These are phyloP conservation scores for Penicillium soppii DNA, from an alignment of 495 filamentous ascomycete genomes.

Conservation along the genomic window DNA sequence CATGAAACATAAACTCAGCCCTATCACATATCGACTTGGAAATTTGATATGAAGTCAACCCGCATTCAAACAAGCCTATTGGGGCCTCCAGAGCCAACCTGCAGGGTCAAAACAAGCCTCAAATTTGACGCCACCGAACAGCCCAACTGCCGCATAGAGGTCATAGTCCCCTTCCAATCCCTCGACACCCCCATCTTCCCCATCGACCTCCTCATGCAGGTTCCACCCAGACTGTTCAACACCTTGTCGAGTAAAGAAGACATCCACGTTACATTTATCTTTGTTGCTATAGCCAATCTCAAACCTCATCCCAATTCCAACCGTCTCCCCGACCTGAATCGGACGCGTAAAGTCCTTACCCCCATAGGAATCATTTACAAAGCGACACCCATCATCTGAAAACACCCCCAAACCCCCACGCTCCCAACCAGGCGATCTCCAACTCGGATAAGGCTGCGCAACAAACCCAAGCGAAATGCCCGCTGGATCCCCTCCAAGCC, in stretches of 20 bases:
- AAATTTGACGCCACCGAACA: slow-evolving; percentile 70
- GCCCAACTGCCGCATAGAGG: slow-evolving; percentile 75
- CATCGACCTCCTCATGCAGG: slow-evolving; percentile 80
- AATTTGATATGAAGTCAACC: too few species aligned
- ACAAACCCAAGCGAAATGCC: slow-evolving; percentile 73
- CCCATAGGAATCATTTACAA: slow-evolving; percentile 82
- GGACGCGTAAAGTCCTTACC: slow-evolving; percentile 69
- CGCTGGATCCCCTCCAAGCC: slow-evolving; percentile 42
- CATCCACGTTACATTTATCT: slow-evolving; percentile 48
- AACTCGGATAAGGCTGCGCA: slow-evolving; percentile 81
- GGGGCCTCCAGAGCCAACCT: slow-evolving; percentile 42
- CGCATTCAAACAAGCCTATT: slow-evolving; percentile 2
- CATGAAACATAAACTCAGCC: slow-evolving; percentile 11
- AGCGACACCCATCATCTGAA: slow-evolving; percentile 85
- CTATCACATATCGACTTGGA: slow-evolving; percentile 10
- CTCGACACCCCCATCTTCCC: slow-evolving; percentile 59
- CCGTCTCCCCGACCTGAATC: slow-evolving; percentile 53
- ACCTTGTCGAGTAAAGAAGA: slow-evolving; percentile 84
- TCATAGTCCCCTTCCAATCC: slow-evolving; percentile 82
- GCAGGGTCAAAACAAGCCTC: slow-evolving; percentile 63
- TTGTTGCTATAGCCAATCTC: slow-evolving; percentile 17
- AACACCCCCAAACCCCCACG: slow-evolving; percentile 82
- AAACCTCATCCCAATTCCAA: slow-evolving; percentile 74
- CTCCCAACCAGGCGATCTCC: slow-evolving; percentile 91
- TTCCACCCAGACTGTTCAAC: too few species aligned